These are phyloP conservation scores for Xylaria multiplex DNA, from an alignment of 2,329 filamentous ascomycete species.

Conservation along the genomic window DNA sequence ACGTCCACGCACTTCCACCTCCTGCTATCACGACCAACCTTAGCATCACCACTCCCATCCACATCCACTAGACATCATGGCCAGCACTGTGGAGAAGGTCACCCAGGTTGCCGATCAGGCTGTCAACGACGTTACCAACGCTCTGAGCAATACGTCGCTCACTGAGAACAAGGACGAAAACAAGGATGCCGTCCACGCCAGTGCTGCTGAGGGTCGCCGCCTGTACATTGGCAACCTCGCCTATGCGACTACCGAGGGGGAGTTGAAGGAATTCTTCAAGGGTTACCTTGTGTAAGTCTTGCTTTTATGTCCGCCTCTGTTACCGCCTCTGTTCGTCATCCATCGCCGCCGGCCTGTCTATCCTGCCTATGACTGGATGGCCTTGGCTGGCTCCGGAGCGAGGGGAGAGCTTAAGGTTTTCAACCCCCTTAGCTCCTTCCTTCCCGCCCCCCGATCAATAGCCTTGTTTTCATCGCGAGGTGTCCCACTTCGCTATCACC, in stretches of 20 bases:
- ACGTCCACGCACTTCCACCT: slow-evolving; percentile 47
- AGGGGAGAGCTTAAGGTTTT: background rate
- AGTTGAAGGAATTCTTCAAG: slow-evolving; percentile 99
- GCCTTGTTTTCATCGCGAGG: background rate
- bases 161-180: slow-evolving; percentile 64
- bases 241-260: slow-evolving; percentile 99
- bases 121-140: slow-evolving; percentile 81
- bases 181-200: slow-evolving; percentile 91
- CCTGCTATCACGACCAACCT: slow-evolving; percentile 39
- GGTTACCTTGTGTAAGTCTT: slow-evolving; percentile 95
- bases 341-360: background rate
- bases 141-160: slow-evolving; percentile 79
- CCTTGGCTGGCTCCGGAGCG: background rate
- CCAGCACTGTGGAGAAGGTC: slow-evolving; percentile 79
- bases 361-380: background rate
- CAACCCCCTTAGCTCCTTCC: background rate
- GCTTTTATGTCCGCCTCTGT: background rate
- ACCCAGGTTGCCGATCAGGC: slow-evolving; percentile 65
- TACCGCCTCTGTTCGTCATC: background rate
- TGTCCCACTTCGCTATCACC: background rate
- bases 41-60: slow-evolving; percentile 47
- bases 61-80: slow-evolving; percentile 75
- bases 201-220: slow-evolving; percentile 97
- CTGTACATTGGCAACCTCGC: slow-evolving; percentile 99
- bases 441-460: background rate